Base-by-base conservation (phyloP, 441 rosid species). In the Erodium moschatum region DNA sequence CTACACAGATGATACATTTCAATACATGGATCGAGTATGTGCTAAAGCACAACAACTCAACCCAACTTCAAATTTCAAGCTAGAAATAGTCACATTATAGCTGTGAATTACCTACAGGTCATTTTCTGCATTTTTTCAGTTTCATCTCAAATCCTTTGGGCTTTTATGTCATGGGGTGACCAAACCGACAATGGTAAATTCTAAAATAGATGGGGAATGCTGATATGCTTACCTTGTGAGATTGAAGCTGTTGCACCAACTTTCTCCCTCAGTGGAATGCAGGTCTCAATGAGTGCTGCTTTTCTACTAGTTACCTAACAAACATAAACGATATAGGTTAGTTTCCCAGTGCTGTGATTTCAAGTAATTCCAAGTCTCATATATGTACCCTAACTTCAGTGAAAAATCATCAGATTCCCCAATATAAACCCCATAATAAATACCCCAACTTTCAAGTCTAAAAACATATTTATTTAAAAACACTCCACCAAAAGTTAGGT, bases 241-340 rank as follows among this genome's bases (percentile, higher is more conserved):
- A 94, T 86, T 73, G 90, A 85, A 71, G 97, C 82, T 20, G 85
- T 71, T 56, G 79, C 70, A 44, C 96, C 90, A 64, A 94, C 74
- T 82, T 85, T 94, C 64, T 87, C 89, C 76, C 86, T 85, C 79
- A 94, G 76, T 70, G 82, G 91, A 74, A 81, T 72, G 78, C 73
- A 77, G 71, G 81, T 79, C 78, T 87, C 86, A 65, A 91, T 86
- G 24, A 89, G 73, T 69, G 92, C 83, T 68, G 96, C 89, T 89
- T 94, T 94, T 80, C 86, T 91, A 66, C 91, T 74, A 56, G 98
- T 88, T 29, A 94, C 97, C 98, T 91, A 70, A 69, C 61, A 65
- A 73, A 68, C 33, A 60, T 19, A 60, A 3, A 60, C 5, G 5
- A 11, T 9, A 21, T 20, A 18, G 21, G 9, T 60, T 60, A 60